Evolutionary conservation across 208 protist species (phyloP).

Genomic region (Trypanosoma scelopori): DNA sequence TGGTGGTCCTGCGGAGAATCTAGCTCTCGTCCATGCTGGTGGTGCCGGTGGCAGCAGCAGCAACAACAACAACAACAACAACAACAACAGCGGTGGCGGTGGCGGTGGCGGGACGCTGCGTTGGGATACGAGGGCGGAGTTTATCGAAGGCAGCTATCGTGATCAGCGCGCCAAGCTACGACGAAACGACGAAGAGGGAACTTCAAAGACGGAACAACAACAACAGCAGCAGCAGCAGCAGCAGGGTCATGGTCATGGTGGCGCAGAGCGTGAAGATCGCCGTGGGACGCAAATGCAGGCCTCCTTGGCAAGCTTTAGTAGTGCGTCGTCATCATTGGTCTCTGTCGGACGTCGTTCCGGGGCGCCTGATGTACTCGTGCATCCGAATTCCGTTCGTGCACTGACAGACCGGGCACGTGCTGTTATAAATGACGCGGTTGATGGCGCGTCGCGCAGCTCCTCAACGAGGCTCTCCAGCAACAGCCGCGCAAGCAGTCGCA

Average conservation of each 20-base stretch:
- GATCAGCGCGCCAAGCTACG: not conserved
- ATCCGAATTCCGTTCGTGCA: not conserved
- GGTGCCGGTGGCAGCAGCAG: too few species aligned
- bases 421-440: slow-evolving; percentile 1
- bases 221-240: not conserved
- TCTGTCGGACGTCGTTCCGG: not conserved
- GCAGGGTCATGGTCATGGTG: not conserved
- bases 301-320: not conserved
- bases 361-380: not conserved
- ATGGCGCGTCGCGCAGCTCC: not conserved
- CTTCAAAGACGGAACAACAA: not conserved
- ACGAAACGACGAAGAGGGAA: not conserved
- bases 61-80: too few species aligned
- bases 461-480: not conserved
- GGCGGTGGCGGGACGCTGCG: not conserved
- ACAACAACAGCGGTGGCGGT: too few species aligned
- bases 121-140: not conserved
- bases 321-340: not conserved
- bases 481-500: not conserved
- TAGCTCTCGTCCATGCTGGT: too few species aligned
- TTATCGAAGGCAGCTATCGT: not conserved
- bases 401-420: slow-evolving; percentile 3
- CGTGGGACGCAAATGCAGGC: not conserved
- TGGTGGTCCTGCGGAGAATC: too few species aligned
- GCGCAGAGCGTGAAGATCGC: not conserved